phyloP scores from a whole-genome alignment of 352 stramenopile species.

The Phytophthora cajani region DNA sequence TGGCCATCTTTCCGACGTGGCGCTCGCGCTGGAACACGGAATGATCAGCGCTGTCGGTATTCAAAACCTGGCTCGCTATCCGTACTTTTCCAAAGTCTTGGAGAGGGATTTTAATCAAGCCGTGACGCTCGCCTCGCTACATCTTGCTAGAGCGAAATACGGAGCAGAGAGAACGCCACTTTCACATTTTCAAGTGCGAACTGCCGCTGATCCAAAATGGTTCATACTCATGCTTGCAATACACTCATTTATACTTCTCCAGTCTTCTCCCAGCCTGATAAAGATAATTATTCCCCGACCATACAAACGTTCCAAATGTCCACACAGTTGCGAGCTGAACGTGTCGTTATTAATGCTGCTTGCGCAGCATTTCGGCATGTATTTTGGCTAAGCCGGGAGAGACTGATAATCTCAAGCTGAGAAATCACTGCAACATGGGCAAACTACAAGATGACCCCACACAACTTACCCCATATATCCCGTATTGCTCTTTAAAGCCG shows the following conservation, averaged over 20 bases:
- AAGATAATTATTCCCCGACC: too few species aligned
- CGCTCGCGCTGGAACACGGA: constrained; percentile 16
- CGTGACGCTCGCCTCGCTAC: background rate
- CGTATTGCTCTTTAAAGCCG: background rate
- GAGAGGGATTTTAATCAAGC: background rate
- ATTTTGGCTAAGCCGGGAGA: background rate
- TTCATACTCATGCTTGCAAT: too few species aligned
- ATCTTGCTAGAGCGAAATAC: background rate
- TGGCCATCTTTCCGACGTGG: constrained; percentile 5
- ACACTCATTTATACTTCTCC: too few species aligned
- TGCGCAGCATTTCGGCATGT: background rate
- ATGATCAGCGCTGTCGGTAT: constrained; percentile 18
- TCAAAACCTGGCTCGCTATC: background rate
- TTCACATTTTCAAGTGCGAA: too few species aligned
- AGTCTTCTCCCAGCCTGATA: too few species aligned
- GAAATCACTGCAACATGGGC: background rate
- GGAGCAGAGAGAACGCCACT: too few species aligned
- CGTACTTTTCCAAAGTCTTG: background rate
- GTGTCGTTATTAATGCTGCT: background rate
- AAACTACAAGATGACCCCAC: background rate
- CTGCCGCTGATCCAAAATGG: too few species aligned
- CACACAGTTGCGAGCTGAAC: too few species aligned
- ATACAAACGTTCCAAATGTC: too few species aligned
- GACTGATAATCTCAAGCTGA: background rate
- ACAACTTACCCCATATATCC: background rate